phyloP scores from a whole-genome alignment of 2,329 filamentous ascomycete species.

The Colletotrichum caudatum region DNA sequence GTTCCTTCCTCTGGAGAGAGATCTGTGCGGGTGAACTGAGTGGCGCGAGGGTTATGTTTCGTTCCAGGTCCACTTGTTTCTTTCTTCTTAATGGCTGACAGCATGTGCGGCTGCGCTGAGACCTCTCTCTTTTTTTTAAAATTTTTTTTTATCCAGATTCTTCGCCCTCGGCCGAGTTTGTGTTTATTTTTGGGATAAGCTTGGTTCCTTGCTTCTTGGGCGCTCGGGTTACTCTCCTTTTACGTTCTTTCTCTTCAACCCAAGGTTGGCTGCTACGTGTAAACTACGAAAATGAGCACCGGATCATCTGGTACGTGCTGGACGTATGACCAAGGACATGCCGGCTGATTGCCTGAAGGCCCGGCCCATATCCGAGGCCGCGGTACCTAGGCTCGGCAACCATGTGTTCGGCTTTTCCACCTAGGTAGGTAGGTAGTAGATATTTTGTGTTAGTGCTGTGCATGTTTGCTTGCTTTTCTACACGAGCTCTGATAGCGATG shows the following conservation, averaged over 20 bases:
- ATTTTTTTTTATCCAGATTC: neutral
- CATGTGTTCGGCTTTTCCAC: conserved; percentile 1
- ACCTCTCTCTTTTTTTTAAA: neutral
- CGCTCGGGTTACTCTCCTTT: neutral
- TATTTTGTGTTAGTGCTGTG: neutral
- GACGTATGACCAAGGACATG: neutral
- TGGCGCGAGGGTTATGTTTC: conserved; percentile 23
- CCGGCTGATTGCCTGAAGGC: neutral
- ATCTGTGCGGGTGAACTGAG: conserved; percentile 24
- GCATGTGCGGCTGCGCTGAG: conserved; percentile 29
- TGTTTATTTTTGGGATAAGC: conserved; percentile 10
- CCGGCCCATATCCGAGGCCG: neutral
- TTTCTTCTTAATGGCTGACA: conserved; percentile 16
- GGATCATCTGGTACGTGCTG: neutral
- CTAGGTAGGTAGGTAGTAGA: neutral
- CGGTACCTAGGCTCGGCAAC: conserved; percentile 6
- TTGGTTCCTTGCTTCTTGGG: neutral
- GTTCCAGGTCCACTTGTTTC: conserved; percentile 27
- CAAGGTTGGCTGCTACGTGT: neutral
- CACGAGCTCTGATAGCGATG: conserved; percentile 9
- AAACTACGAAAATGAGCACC: conserved; percentile 18
- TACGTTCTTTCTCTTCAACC: conserved; percentile 3
- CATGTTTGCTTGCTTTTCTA: conserved; percentile 17
- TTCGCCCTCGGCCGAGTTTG: conserved; percentile 7
- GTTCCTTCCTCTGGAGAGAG: conserved; percentile 6